phyloP scores from a whole-genome alignment of 257 asterid species.

The Catharanthus roseus region DNA sequence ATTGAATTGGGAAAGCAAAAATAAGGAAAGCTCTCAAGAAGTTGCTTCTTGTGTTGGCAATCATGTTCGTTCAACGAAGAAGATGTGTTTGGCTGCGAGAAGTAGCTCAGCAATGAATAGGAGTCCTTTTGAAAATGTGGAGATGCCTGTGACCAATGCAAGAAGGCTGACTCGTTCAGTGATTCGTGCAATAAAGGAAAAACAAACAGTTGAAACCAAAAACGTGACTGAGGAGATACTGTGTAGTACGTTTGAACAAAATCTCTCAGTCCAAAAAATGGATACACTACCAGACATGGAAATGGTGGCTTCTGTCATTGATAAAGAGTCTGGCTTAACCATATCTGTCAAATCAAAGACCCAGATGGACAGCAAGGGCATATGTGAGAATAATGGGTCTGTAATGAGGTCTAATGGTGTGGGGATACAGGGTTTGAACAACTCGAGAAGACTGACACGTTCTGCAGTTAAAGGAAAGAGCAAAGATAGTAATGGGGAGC shows the following conservation, averaged over 20 bases:
- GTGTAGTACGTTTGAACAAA: neutral
- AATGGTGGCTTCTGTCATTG: conserved; percentile 10
- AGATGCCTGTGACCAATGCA: neutral
- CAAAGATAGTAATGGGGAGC: conserved; percentile 18
- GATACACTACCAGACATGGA: conserved; percentile 15
- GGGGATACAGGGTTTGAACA: neutral
- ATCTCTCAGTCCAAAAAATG: neutral
- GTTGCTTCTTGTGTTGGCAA: neutral
- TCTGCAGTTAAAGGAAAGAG: conserved; percentile 22
- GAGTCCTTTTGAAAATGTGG: conserved; percentile 5
- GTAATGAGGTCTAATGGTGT: neutral
- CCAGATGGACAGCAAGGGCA: conserved; percentile 14
- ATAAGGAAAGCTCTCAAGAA: conserved; percentile 1
- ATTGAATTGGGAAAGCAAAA: neutral
- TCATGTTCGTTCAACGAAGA: conserved; percentile 11
- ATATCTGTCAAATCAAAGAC: neutral
- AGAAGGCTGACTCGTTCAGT: conserved; percentile 41
- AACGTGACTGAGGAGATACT: conserved; percentile 4
- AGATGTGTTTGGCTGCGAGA: conserved; percentile 16
- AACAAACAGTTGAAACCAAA: conserved; percentile 17
- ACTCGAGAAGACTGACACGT: conserved; percentile 34
- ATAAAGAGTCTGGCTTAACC: conserved; percentile 13
- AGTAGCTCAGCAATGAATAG: conserved; percentile 1
- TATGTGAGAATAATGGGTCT: conserved; percentile 1
- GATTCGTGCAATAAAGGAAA: conserved; percentile 16